These are phyloP conservation scores for Neopestalotiopsis clavispora DNA, from an alignment of 2,329 filamentous ascomycete species.

Conservation along the genomic window DNA sequence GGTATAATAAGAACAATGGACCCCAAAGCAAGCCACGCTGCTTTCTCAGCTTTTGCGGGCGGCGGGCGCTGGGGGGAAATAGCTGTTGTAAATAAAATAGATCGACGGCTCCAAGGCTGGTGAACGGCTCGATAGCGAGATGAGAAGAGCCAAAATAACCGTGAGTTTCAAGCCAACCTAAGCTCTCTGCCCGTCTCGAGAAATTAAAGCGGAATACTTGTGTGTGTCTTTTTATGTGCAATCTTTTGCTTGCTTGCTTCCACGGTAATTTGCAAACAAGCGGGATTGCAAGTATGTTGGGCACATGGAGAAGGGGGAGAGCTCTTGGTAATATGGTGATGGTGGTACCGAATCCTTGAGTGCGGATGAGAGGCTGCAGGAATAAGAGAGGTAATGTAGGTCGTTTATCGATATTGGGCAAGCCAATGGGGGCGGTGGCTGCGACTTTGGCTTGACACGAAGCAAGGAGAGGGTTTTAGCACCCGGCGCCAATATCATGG, in stretches of 20 bases:
- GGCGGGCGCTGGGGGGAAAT: not conserved
- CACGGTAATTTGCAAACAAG: not conserved
- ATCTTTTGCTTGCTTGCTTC: not conserved
- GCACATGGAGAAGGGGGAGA: not conserved
- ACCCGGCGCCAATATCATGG: not conserved
- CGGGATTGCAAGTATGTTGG: not conserved
- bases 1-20: not conserved
- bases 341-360: not conserved
- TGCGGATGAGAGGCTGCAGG: not conserved
- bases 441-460: not conserved
- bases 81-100: not conserved
- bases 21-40: not conserved
- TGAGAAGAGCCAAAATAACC: not conserved
- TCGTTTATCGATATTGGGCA: not conserved
- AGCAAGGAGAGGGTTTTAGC: not conserved
- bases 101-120: not conserved
- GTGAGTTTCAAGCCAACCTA: conserved; percentile 2
- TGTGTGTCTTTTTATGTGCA: not conserved
- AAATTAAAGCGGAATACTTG: not conserved
- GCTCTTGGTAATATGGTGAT: not conserved
- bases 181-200: not conserved
- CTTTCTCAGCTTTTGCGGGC: not conserved
- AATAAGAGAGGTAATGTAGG: not conserved
- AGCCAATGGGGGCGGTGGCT: not conserved
- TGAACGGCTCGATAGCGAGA: not conserved